Percentiles rank a stretch among this genome's conserved stretches.
phyloP scores from a whole-genome alignment of 1,139 yeast species.

The Arxiozyma telluris region DNA sequence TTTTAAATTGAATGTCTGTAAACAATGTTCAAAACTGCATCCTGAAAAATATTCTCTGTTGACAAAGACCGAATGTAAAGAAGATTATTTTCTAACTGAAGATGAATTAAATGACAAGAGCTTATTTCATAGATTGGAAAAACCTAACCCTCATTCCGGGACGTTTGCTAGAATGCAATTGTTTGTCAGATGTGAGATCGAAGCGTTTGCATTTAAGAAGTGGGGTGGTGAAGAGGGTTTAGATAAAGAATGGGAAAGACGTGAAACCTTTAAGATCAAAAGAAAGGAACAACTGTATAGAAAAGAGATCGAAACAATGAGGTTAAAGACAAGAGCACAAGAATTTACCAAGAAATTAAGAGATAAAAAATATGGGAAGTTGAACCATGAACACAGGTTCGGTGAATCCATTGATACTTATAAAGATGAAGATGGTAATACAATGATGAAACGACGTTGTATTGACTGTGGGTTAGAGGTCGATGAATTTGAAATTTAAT shows the following conservation, averaged over 20 bases:
- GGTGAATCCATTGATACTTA: constrained; percentile 44
- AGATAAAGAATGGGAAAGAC: constrained; percentile 83
- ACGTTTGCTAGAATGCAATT: constrained; percentile 89
- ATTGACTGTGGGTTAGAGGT: constrained; percentile 70
- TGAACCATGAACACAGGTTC: constrained; percentile 72
- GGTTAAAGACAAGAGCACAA: constrained; percentile 86
- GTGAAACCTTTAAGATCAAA: constrained; percentile 63
- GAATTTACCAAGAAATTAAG: constrained; percentile 67
- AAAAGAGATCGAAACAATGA: constrained; percentile 69
- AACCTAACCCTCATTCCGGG: constrained; percentile 89
- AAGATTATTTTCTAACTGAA: constrained; percentile 86
- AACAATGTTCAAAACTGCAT: constrained; percentile 55
- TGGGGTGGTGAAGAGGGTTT: constrained; percentile 90
- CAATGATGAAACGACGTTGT: constrained; percentile 54
- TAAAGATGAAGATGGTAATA: constrained; percentile 37
- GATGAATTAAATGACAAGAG: constrained; percentile 73
- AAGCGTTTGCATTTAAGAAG: constrained; percentile 81
- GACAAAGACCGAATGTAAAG: constrained; percentile 91
- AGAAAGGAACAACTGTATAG: constrained; percentile 75
- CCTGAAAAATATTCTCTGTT: constrained; percentile 87
- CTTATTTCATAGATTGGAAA: constrained; percentile 68
- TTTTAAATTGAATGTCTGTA: constrained; percentile 70
- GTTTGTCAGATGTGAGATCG: constrained; percentile 81
- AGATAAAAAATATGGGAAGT: constrained; percentile 40
- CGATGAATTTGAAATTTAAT: constrained; percentile 2